Evolutionary conservation across 2,329 filamentous ascomycete genomes (phyloP).

Genomic region (Neofusicoccum parvum): DNA sequence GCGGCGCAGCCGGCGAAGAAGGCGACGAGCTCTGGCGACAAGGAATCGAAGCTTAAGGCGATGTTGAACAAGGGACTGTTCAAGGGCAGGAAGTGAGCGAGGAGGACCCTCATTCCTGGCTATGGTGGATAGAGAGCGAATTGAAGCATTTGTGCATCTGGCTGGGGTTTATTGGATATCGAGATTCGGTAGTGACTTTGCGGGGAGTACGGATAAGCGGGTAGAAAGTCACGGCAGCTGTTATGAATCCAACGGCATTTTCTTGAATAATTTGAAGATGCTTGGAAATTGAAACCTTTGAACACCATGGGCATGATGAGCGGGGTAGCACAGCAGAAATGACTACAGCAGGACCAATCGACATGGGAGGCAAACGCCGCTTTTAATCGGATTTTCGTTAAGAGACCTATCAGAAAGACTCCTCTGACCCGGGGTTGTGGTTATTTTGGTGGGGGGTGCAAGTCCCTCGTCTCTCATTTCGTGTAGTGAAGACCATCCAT

Average conservation of each 20-base stretch:
- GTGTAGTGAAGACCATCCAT: conserved; percentile 10
- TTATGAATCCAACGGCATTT: not conserved
- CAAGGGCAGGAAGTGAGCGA: conserved; percentile 27
- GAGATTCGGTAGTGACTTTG: not conserved
- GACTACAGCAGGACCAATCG: not conserved
- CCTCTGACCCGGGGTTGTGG: conserved; percentile 10
- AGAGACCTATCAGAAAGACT: conserved; percentile 9
- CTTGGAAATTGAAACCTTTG: not conserved
- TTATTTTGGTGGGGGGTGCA: conserved; percentile 4
- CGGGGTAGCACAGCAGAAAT: too few species aligned
- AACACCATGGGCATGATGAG: too few species aligned
- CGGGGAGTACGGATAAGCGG: conserved; percentile 22
- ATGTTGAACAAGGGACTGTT: conserved; percentile 40
- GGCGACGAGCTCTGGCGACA: conserved; percentile 34
- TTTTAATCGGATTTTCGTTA: conserved; percentile 16
- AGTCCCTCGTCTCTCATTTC: conserved; percentile 13
- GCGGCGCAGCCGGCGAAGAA: conserved; percentile 29
- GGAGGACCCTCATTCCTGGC: not conserved
- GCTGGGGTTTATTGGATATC: conserved; percentile 19
- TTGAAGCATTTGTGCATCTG: conserved; percentile 25
- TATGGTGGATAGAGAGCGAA: conserved; percentile 24
- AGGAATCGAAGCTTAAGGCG: conserved; percentile 44
- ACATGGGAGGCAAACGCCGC: conserved; percentile 11
- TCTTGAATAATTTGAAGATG: not conserved
- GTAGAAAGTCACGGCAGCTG: not conserved